Conservation (phyloP, 768 basidiomycete species). For the Stropharia rugosoannulata region DNA sequence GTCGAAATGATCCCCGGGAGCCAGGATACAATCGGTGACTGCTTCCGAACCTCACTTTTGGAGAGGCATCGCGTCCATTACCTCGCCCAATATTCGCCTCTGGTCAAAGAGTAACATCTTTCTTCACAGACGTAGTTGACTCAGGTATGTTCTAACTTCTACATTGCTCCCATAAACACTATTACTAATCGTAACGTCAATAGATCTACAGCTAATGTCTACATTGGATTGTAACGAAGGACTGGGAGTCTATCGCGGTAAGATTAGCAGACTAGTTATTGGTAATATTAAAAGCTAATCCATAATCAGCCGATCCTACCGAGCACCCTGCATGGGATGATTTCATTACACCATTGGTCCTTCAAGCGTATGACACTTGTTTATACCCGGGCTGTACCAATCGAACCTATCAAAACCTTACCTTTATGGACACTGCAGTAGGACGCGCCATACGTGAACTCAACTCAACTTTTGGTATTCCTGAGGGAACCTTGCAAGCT, state of each 20-base stretch:
- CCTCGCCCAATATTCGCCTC: not conserved
- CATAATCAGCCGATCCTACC: not conserved
- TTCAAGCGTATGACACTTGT: not conserved
- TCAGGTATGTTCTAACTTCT: not conserved
- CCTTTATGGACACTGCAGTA: not conserved
- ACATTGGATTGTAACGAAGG: not conserved
- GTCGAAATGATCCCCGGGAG: not conserved
- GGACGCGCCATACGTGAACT: not conserved
- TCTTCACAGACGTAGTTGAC: not conserved
- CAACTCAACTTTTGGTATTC: not conserved
- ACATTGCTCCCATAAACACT: not conserved
- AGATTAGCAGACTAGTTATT: not conserved
- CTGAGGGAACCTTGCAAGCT: not conserved
- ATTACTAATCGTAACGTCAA: not conserved
- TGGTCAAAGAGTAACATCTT: not conserved
- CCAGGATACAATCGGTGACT: not conserved
- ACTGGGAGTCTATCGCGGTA: not conserved
- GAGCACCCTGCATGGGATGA: not conserved
- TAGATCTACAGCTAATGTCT: not conserved
- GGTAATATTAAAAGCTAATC: not conserved
- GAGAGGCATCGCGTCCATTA: not conserved
- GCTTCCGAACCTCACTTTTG: not conserved
- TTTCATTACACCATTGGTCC: not conserved
- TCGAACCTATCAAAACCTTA: not conserved
- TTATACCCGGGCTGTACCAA: not conserved